phyloP scores from a whole-genome alignment of 192 early-diverging fungal species.

The Podila epigama region DNA sequence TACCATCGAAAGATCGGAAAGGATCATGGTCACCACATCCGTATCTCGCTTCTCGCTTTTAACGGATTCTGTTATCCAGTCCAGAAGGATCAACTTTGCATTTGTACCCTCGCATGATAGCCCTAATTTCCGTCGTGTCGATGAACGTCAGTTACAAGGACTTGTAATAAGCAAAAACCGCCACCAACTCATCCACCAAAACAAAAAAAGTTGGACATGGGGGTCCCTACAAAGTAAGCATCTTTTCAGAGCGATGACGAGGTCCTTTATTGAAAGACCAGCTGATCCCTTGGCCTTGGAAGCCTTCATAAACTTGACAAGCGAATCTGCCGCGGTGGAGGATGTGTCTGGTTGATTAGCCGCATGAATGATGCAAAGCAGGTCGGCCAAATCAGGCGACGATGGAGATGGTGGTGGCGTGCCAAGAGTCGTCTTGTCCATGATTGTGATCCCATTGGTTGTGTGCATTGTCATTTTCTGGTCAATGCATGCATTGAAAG shows the following conservation, averaged over 20 bases:
- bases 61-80: neutral
- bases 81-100: neutral
- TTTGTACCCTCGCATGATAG: neutral
- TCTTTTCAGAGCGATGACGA: constrained; percentile 16
- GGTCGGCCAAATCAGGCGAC: neutral
- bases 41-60: neutral
- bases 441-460: neutral
- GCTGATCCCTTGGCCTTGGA: neutral
- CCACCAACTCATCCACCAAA: neutral
- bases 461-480: neutral
- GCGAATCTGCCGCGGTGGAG: neutral
- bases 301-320: constrained; percentile 15
- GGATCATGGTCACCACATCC: neutral
- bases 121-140: too few relatives aligned
- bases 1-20: neutral
- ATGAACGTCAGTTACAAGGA: too few relatives aligned
- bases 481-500: neutral
- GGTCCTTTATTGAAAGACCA: constrained; percentile 1
- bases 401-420: neutral
- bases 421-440: neutral
- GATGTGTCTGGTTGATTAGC: neutral
- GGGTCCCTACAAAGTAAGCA: constrained; percentile 14
- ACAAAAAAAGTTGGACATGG: neutral
- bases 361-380: neutral
- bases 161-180: neutral